Conservation (phyloP, 2,329 filamentous ascomycete species). For the Colletotrichum chrysophilum region DNA sequence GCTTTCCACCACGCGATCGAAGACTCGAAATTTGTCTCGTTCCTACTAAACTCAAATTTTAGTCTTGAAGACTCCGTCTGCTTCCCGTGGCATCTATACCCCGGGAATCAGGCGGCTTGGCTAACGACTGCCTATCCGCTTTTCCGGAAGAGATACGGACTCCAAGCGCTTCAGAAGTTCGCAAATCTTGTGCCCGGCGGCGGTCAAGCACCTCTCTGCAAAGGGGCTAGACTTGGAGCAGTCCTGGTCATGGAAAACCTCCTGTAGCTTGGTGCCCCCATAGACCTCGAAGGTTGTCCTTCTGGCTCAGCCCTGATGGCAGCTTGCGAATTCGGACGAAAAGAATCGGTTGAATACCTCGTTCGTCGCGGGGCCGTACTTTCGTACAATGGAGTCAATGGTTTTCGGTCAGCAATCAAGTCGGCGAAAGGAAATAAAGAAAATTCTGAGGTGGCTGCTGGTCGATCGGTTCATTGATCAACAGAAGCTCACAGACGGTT, state of each 20-base stretch:
- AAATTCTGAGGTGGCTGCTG: not conserved
- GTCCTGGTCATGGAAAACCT: not conserved
- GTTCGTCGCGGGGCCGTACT: not conserved
- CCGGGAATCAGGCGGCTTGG: not conserved
- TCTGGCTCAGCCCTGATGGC: not conserved
- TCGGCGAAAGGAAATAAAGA: not conserved
- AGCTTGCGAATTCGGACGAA: not conserved
- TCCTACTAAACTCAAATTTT: not conserved
- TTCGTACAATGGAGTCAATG: not conserved
- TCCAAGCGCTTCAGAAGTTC: not conserved
- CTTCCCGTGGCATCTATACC: not conserved
- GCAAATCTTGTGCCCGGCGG: not conserved
- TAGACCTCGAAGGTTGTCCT: not conserved
- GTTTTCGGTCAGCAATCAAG: not conserved
- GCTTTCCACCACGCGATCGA: not conserved
- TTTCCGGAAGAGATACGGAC: not conserved
- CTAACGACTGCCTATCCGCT: not conserved
- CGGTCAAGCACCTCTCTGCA: not conserved
- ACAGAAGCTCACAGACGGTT: not conserved
- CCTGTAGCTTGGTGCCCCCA: not conserved
- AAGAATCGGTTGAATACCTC: not conserved
- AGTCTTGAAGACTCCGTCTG: not conserved
- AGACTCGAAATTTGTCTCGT: not conserved
- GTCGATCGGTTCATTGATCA: not conserved
- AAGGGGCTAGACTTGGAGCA: not conserved